A percentile compares a stretch with the other conserved stretches of the same genome.
Conservation (phyloP, 306 rosid species). For the Prosopis cineraria region DNA sequence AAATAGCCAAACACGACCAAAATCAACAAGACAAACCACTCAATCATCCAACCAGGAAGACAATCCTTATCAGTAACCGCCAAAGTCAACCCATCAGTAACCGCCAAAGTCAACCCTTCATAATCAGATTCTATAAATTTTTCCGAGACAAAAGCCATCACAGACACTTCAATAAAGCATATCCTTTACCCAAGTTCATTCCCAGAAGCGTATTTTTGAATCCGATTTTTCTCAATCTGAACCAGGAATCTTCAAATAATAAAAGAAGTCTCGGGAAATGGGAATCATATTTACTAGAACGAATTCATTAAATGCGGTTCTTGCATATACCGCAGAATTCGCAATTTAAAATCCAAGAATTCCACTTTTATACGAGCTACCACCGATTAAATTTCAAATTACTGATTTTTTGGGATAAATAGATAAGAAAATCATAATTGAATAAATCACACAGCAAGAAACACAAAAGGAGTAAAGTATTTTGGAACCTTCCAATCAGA, state of each 20-base stretch:
- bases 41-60: neutral
- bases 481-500: constrained; percentile 70
- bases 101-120: neutral
- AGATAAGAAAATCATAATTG: neutral
- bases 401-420: neutral
- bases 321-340: neutral
- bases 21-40: neutral
- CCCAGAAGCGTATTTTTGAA: neutral
- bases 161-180: neutral
- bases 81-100: neutral
- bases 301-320: neutral
- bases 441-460: neutral
- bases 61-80: neutral
- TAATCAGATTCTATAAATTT: neutral
- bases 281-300: neutral
- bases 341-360: constrained; percentile 2
- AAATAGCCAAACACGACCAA: neutral
- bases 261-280: neutral
- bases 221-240: neutral
- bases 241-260: neutral
- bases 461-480: neutral
- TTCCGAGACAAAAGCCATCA: neutral
- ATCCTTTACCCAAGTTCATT: neutral
- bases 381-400: neutral
- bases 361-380: neutral